Percentiles rank a stretch among this genome's conserved stretches.
These are phyloP conservation scores for Microbotryomycetes sp. DNA, from an alignment of 1,284 basidiomycete genomes.

Conservation along the genomic window DNA sequence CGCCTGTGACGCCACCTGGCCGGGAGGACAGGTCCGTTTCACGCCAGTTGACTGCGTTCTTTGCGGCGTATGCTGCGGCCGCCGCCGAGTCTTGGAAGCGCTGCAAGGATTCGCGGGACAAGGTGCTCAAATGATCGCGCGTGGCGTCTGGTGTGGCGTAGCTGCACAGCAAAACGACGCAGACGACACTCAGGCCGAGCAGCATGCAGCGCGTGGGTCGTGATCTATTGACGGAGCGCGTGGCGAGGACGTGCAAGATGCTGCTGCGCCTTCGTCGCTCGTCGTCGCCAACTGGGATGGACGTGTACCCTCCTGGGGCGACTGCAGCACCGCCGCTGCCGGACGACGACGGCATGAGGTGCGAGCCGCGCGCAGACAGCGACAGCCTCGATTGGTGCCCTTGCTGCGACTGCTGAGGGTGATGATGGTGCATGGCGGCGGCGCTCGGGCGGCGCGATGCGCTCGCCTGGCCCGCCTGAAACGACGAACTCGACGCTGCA, in stretches of 20 bases:
- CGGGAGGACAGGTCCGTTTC: background rate
- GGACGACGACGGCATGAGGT: background rate
- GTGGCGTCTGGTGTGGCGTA: background rate
- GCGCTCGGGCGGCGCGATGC: background rate
- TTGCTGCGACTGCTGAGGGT: background rate
- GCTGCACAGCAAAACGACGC: background rate
- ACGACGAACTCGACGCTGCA: too few species aligned
- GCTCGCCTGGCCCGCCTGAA: too few species aligned
- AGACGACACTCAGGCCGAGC: background rate
- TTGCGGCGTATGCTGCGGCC: background rate
- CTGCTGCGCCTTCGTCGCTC: background rate
- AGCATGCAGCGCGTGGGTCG: background rate
- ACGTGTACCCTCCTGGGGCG: background rate
- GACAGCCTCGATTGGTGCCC: background rate
- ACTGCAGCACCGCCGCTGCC: too few species aligned
- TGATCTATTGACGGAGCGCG: background rate
- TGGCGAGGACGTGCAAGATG: background rate
- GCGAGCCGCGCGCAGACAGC: background rate
- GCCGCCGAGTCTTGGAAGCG: background rate
- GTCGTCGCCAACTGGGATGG: background rate
- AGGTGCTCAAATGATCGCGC: background rate
- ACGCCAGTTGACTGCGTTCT: background rate
- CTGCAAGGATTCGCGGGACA: background rate
- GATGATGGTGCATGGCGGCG: background rate
- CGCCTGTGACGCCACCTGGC: background rate